phyloP scores from a whole-genome alignment of 2,329 filamentous ascomycete genomes.

The Macrophomina pseudophaseolina region DNA sequence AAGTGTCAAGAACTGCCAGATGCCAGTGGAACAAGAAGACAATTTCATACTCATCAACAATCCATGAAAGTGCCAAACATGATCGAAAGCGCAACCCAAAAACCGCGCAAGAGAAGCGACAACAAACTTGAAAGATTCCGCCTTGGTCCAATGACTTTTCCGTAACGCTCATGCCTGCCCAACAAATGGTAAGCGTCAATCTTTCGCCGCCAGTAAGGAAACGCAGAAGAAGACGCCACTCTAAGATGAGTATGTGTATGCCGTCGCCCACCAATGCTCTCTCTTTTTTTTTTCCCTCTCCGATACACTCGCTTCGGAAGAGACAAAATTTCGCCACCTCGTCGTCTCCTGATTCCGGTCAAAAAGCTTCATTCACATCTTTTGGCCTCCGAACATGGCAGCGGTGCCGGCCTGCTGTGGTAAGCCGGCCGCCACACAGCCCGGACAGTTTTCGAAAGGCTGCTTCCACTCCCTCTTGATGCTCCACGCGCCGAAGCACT shows the following conservation, averaged over 20 bases:
- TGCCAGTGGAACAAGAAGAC: no score
- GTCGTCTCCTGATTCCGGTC: background rate
- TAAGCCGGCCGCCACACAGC: slow-evolving; percentile 46
- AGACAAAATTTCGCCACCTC: background rate
- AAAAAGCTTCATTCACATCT: background rate
- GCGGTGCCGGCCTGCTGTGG: slow-evolving; percentile 20
- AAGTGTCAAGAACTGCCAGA: no score
- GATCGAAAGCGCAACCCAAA: background rate
- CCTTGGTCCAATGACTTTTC: background rate
- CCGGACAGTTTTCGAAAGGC: slow-evolving; percentile 60
- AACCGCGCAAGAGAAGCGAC: background rate
- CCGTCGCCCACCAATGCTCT: background rate
- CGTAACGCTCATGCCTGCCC: slow-evolving; percentile 17
- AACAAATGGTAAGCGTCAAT: background rate
- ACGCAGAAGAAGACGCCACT: background rate
- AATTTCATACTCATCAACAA: no score
- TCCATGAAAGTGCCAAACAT: no score
- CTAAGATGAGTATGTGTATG: background rate
- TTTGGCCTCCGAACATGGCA: background rate
- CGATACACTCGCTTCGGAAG: background rate
- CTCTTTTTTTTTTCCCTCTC: background rate
- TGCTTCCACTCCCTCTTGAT: slow-evolving; percentile 64
- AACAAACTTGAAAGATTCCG: background rate
- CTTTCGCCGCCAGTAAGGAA: background rate
- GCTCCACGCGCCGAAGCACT: slow-evolving; percentile 71